These are phyloP conservation scores for Acanthamoeba castellanii DNA, from an alignment of 208 protist genomes.

Conservation along the genomic window DNA sequence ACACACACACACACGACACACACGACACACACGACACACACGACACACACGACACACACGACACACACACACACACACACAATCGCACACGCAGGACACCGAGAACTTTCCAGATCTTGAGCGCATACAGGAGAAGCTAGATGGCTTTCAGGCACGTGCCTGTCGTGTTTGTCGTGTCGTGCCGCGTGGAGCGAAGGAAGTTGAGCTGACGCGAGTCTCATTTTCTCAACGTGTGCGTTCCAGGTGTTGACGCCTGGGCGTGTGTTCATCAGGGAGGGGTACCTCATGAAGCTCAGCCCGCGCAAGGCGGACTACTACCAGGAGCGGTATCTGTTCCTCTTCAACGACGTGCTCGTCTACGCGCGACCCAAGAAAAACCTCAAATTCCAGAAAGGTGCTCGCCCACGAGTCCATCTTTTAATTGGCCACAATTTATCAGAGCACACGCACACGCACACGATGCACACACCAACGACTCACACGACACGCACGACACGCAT, in stretches of 20 bases:
- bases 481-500: too few species aligned
- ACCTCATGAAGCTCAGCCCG: constrained; percentile 23
- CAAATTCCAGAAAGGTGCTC: neutral
- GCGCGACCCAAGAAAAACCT: constrained; percentile 14
- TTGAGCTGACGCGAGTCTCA: neutral
- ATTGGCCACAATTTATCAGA: too few species aligned
- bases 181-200: neutral
- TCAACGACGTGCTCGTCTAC: constrained; percentile 57
- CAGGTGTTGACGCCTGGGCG: constrained; percentile 15
- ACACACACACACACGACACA: too few species aligned
- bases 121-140: neutral
- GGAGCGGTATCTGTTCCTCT: constrained; percentile 55
- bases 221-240: neutral
- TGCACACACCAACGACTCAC: too few species aligned
- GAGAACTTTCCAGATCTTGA: constrained; percentile 11
- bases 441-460: too few species aligned
- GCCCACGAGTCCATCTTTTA: too few species aligned
- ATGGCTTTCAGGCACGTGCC: constrained; percentile 12
- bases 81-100: neutral
- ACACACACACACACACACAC: neutral
- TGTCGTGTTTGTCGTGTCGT: neutral
- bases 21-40: neutral
- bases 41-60: neutral
- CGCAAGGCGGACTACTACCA: neutral
- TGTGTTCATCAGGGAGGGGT: constrained; percentile 46